Evolutionary conservation across 2,329 filamentous ascomycete species (phyloP), one percentile per base, ranked within the genome.

Genomic region (Claviceps monticola): DNA sequence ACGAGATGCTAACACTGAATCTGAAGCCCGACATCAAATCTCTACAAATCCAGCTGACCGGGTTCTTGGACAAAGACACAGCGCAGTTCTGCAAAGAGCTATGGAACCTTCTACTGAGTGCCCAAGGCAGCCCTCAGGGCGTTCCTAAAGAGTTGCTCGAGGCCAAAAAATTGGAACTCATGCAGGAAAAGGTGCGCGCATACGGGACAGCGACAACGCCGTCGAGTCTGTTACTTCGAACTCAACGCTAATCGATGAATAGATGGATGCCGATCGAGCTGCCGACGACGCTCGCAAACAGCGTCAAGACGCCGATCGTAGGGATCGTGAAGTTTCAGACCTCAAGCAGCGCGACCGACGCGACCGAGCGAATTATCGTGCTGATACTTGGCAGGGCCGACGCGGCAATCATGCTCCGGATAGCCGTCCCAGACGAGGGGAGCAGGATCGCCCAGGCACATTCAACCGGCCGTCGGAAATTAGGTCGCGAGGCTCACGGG

Each of bases 141-240:
- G 89, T 98, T 13, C 91, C 93, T 0, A 91, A 95, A 67, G 90
- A 96, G 68, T 75, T 98, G 43, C 72, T 98, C 2, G 93, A 98
- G 66, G 90, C 91, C 0, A 98, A 98, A 74, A 98, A 97, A 70
- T 72, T 87, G 45, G 93, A 98, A 68, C 74, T 98, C 47, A 88
- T 93, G 56, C 88, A 96, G 68, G 89, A 96, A 69, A 95, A 95
- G 83, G 91, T 94, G 66, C 37, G 66, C 38, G 64, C 42, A 26
- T 8, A 13, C 14, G 8, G 29, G 9, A 34, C 9, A 34, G n/a
- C 29, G 26, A 23, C 9, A 11, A 26, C 4, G 13, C n/a, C 16
- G 16, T 17, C 34, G 4, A 21, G 19, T 34, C 23, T 16, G 5
- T 46, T 41, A 3, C 41, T 26, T 3, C 14, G 9, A 5, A 23